Base-by-base conservation (phyloP, 2,329 filamentous ascomycete species). In the Colletotrichum falcatum region DNA sequence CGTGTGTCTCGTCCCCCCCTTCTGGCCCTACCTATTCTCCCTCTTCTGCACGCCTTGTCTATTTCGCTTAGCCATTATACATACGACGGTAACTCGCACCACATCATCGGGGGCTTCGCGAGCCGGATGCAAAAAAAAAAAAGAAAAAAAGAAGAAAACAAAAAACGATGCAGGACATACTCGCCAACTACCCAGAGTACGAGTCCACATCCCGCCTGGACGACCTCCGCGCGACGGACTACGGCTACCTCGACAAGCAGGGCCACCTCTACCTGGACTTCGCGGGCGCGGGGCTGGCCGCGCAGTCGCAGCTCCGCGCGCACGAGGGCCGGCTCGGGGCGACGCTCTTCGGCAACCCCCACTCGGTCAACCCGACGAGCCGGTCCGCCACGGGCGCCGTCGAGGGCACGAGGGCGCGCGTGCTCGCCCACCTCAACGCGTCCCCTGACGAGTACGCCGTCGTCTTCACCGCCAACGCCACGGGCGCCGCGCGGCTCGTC, bases 181-280 rank as follows among this genome's bases (percentile, higher is more conserved):
- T 71, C 26, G 70, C 72, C 26, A 42, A 20, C 11, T 79, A 79
- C 51, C 81, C 80, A 6, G 81, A 81, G 59, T 83, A 83, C 56
- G 70, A 37, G 33, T 63, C 71, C 8, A 82, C 81, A 1, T 59
- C 71, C 12, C 65, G 55, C 2, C 73, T 83, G 5, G 80, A 83
- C 64, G 64, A 72, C 9, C 71, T 82, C 2, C 78, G 80, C 8
- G 62, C 56, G 1, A 75, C 73, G 12, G 79, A 83, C 44, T 83
- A 83, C 64, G 66, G 74, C 33, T 80, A 79, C 44, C 78, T 83
- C 23, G 80, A 82, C 72, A 74, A 78, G 37, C 77, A 82, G 42
- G 64, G 76, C 49, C 82, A 83, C 48, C 73, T 81, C 3, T 83
- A 83, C 60, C 76, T 83, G 5, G 82, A 83, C 75, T 83, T 83